phyloP scores from a whole-genome alignment of 2,329 filamentous ascomycete species.

The Beauveria rudraprayagi region DNA sequence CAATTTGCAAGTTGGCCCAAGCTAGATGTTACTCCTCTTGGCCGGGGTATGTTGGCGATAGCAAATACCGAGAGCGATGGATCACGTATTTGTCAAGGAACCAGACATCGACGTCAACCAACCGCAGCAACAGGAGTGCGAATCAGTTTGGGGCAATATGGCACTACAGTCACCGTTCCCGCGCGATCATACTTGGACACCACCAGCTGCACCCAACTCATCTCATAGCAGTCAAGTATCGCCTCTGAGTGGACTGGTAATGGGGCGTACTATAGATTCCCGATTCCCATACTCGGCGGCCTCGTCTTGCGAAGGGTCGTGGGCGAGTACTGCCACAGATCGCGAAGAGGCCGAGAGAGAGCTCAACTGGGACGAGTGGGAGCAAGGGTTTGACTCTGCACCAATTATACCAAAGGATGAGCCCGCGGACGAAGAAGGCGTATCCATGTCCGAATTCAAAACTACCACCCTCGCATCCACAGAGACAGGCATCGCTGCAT shows the following conservation, averaged over 20 bases:
- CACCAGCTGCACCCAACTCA: conserved; percentile 18
- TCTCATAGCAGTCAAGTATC: conserved; percentile 42
- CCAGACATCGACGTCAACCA: not conserved
- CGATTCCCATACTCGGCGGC: conserved; percentile 29
- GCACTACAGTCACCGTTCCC: not conserved
- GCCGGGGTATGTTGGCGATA: conserved; percentile 1
- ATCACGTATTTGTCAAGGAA: not conserved
- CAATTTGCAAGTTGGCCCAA: not conserved
- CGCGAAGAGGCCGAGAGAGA: conserved; percentile 21
- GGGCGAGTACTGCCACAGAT: conserved; percentile 30
- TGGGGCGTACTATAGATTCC: conserved; percentile 1
- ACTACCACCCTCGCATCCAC: conserved; percentile 25
- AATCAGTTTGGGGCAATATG: not conserved
- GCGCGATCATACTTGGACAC: not conserved
- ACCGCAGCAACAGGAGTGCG: not conserved
- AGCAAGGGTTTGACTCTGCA: conserved; percentile 37
- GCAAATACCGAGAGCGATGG: not conserved
- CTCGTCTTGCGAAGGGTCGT: conserved; percentile 38
- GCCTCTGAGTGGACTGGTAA: conserved; percentile 42
- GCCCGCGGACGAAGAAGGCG: conserved; percentile 45
- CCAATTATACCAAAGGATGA: conserved; percentile 48
- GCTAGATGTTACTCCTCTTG: not conserved
- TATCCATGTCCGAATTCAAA: conserved; percentile 43
- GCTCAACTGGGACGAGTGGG: conserved; percentile 26
- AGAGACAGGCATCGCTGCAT: conserved; percentile 16